A percentile compares a stretch with the other conserved stretches of the same genome.
phyloP scores from a whole-genome alignment of 1,139 yeast genomes.

The Yamadazyma membranifaciens region DNA sequence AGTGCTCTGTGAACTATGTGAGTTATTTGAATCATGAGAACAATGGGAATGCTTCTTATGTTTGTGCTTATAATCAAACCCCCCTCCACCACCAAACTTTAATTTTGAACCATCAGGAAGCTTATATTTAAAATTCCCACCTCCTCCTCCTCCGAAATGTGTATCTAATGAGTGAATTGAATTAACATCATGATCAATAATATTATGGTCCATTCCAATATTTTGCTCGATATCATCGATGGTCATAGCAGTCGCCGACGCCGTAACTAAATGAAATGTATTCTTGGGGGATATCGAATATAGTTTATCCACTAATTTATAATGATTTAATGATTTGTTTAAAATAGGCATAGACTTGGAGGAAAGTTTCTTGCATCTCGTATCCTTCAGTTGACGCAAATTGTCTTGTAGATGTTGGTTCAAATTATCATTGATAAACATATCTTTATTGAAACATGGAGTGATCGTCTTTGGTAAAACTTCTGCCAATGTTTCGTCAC shows the following conservation, averaged over 20 bases:
- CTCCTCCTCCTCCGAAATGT: slow-evolving; percentile 23
- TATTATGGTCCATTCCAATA: not conserved
- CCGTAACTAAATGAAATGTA: slow-evolving; percentile 34
- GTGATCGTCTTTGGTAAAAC: slow-evolving; percentile 14
- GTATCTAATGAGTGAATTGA: slow-evolving; percentile 14
- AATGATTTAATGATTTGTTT: slow-evolving; percentile 21
- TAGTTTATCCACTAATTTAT: slow-evolving; percentile 32
- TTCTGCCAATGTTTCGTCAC: slow-evolving; percentile 15
- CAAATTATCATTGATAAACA: not conserved
- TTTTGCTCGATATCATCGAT: slow-evolving; percentile 12
- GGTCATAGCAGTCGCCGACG: slow-evolving; percentile 28
- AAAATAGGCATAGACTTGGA: slow-evolving; percentile 3
- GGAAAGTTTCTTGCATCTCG: not conserved
- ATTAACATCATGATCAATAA: not conserved
- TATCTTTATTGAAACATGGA: not conserved
- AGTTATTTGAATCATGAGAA: not conserved
- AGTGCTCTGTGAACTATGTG: not conserved
- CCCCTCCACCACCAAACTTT: slow-evolving; percentile 30
- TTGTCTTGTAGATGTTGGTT: not conserved
- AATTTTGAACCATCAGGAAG: slow-evolving; percentile 24
- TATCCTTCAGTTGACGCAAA: slow-evolving; percentile 3
- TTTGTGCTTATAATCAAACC: slow-evolving; percentile 22
- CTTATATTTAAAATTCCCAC: slow-evolving; percentile 24
- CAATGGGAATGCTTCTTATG: not conserved
- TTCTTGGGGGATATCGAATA: slow-evolving; percentile 44